Base-by-base conservation (phyloP, 2,329 filamentous ascomycete genomes). In the Thermochaetoides dissita region DNA sequence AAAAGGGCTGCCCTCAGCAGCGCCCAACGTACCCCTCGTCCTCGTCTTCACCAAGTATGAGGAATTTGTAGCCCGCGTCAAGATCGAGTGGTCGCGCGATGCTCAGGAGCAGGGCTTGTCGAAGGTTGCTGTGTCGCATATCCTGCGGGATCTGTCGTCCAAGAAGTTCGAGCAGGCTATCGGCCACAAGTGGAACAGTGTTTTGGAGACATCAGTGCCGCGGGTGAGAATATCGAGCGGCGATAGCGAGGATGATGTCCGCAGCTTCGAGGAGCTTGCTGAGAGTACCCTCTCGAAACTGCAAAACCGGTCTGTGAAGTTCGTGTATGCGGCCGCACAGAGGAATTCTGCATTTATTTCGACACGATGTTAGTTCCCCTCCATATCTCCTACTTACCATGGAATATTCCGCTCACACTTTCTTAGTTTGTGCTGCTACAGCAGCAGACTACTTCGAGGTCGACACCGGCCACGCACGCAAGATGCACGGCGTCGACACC, bases 41-140 rank as follows among this genome's bases (percentile, higher is more conserved):
- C 37, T 54, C 11, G 40, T 52, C 9, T 54, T 52, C 24, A 54
- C 51, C 8, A 54, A 54, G 37, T 54, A 54, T 24, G 49, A 54
- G 6, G 52, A 54, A 34, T 51, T 53, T 12, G 47, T 52, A 6
- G 39, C 33, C 32, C 42, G 41, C 10, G 51, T 53, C n/a, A 36
- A 39, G 39, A 39, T 51, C 33, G 49, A 49, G 17, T 54, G 52
- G 52, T 49, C 46, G 6, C 39, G 34, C 7, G 41, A 46, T 8
- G 49, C 48, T 7, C 33, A 49, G 12, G 35, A 50, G 29, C 38
- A 40, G 10, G 51, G 52, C 0, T 31, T 51, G 39, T 46, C 41
- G n/a, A 54, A 52, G 29, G 46, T 54, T 2, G 49, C 51, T 30
- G 51, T 53, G 24, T 38, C 49, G 11, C 48, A 53, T 24, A 52